These are phyloP conservation scores for Aspergillus pseudoglaucus DNA, from an alignment of 2,329 filamentous ascomycete genomes.

Conservation along the genomic window DNA sequence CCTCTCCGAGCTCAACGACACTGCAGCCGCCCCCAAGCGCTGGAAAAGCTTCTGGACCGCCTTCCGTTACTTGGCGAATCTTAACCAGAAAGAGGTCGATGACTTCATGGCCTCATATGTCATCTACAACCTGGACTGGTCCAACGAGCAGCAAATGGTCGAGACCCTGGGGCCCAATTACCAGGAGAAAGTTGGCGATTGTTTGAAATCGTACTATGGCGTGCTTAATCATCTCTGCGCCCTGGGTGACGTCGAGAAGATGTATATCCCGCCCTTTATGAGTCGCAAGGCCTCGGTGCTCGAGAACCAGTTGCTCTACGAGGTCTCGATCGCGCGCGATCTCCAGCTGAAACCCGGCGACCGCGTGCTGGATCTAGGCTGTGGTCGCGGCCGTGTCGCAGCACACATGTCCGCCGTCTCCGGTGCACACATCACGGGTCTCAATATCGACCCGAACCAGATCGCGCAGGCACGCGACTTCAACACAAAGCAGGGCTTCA, in stretches of 20 bases:
- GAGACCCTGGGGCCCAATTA: conserved; percentile 45
- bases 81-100: conserved; percentile 47
- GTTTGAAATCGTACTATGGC: conserved; percentile 48
- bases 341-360: conserved; percentile 42
- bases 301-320: conserved; percentile 50
- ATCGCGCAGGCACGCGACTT: conserved; percentile 42
- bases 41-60: conserved; percentile 46
- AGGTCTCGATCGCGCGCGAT: conserved; percentile 45
- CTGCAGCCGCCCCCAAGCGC: conserved; percentile 41
- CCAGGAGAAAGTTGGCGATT: conserved; percentile 46
- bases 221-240: conserved; percentile 51
- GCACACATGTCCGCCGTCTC: conserved; percentile 48
- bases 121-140: conserved; percentile 53
- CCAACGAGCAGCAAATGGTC: conserved; percentile 45
- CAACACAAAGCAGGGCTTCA: conserved; percentile 39
- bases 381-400: conserved; percentile 48
- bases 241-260: conserved; percentile 52
- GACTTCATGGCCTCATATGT: conserved; percentile 53
- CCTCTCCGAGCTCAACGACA: conserved; percentile 32
- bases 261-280: conserved; percentile 53
- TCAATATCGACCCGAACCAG: conserved; percentile 52
- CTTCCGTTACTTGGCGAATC: conserved; percentile 45
- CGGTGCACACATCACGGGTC: conserved; percentile 44
- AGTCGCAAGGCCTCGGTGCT: conserved; percentile 44
- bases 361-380: conserved; percentile 47